A percentile compares a stretch with the other conserved stretches of the same genome.
phyloP scores from a whole-genome alignment of 495 filamentous ascomycete genomes.

The Aspergillus taichungensis region DNA sequence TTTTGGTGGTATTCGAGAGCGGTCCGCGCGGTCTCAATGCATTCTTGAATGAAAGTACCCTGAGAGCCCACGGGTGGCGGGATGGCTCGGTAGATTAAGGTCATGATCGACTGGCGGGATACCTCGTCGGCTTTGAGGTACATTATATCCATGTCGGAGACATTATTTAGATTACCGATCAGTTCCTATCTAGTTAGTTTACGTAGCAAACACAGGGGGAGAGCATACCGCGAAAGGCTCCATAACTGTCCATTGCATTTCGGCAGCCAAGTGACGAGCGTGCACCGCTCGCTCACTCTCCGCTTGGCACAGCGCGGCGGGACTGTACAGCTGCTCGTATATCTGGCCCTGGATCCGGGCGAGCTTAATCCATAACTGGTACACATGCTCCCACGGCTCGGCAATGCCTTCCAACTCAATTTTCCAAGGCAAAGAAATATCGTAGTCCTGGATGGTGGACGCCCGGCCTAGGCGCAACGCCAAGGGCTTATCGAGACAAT shows the following conservation, averaged over 20 bases:
- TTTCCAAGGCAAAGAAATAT: conserved; percentile 44
- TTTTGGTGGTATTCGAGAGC: conserved; percentile 46
- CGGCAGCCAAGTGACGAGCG: conserved; percentile 24
- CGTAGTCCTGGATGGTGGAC: conserved; percentile 53
- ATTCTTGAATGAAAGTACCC: conserved; percentile 48
- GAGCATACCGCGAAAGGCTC: conserved; percentile 25
- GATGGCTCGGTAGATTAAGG: conserved; percentile 55
- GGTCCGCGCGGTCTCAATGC: conserved; percentile 48
- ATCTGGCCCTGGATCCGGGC: conserved; percentile 48
- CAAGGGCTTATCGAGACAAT: conserved; percentile 51
- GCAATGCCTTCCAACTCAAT: conserved; percentile 18
- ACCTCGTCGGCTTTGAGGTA: conserved; percentile 49
- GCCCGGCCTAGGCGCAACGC: conserved; percentile 57
- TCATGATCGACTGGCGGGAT: conserved; percentile 42
- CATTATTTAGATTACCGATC: conserved; percentile 3
- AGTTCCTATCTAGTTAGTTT: conserved; percentile 1
- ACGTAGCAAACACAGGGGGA: neutral
- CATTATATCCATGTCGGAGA: conserved; percentile 30
- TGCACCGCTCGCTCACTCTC: conserved; percentile 33
- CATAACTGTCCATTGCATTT: conserved; percentile 24
- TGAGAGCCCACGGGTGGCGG: conserved; percentile 33
- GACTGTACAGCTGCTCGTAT: conserved; percentile 55
- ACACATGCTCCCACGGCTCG: conserved; percentile 21
- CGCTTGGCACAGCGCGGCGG: conserved; percentile 43
- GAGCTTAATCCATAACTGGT: conserved; percentile 40